Base-by-base conservation (phyloP, 1,139 yeast species). In the Blastobotrys ciferrii region DNA sequence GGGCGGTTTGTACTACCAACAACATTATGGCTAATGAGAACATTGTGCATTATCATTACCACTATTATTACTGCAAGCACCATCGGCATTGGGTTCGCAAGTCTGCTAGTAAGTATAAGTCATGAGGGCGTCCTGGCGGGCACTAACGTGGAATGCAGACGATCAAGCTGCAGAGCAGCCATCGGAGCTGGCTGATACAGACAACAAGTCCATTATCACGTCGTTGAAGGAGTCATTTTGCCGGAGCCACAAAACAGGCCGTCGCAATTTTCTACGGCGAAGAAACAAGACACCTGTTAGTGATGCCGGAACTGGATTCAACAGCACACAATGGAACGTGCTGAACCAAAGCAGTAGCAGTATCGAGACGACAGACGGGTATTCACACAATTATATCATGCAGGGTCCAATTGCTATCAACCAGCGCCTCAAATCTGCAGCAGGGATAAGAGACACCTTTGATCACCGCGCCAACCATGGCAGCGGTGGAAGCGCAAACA, bases 31-130 rank as follows among this genome's bases (percentile, higher is more conserved):
- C 40, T 36, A 36, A 28, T 19, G 17, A 19, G 12, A 36, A 19
- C n/a, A 23, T 18, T 20, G 50, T 47, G 3, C 50, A 47, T 43
- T 46, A 47, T 32, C 50, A 47, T 18, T 43, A 47, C n/a, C 50
- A 47, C 14, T 47, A 43, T 39, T 47, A 47, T 28, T 47, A 47
- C 30, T 47, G 50, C 32, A 39, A 37, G 3, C 44, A 41, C 31
- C 42, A 47, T 19, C 39, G 40, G 30, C 37, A 43, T 32, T 47
- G 42, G 31, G 25, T 36, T 18, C 49, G 43, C 25, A 31, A 28
- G 17, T 39, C 25, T 37, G 33, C 32, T 23, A 45, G 43, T 36
- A 4, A 6, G 25, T 19, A 4, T n/a, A n/a, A n/a, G n/a, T n/a
- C n/a, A n/a, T n/a, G n/a, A n/a, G n/a, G n/a, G n/a, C n/a, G n/a